These are phyloP conservation scores for Withania somnifera DNA, from an alignment of 305 asterid genomes.

Conservation along the genomic window DNA sequence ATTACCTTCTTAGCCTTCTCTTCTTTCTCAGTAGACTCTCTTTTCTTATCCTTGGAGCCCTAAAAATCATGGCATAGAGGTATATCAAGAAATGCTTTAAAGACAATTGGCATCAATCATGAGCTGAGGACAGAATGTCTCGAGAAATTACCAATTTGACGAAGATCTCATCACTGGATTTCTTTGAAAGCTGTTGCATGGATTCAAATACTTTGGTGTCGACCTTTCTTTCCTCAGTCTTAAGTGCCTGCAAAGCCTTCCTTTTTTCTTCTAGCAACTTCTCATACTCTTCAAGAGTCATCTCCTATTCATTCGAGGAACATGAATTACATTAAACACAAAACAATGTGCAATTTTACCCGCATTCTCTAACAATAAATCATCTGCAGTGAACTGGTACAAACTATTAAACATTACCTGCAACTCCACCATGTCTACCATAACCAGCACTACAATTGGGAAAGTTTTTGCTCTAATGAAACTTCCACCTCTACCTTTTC, in stretches of 20 bases:
- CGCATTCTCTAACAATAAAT: background rate
- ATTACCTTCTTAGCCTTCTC: constrained; percentile 76
- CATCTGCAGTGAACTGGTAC: background rate
- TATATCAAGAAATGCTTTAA: background rate
- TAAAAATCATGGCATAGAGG: constrained; percentile 5
- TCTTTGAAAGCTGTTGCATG: constrained; percentile 78
- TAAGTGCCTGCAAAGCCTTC: constrained; percentile 54
- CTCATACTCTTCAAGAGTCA: constrained; percentile 90
- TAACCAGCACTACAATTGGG: background rate
- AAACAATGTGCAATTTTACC: background rate
- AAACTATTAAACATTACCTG: background rate
- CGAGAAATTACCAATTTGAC: constrained; percentile 56
- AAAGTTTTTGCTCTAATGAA: background rate
- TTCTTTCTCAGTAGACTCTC: constrained; percentile 69
- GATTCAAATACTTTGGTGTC: constrained; percentile 62
- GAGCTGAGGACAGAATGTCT: background rate
- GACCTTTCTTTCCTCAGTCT: constrained; percentile 72
- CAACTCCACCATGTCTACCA: background rate
- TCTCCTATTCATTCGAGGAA: constrained; percentile 38
- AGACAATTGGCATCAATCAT: background rate
- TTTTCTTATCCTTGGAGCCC: constrained; percentile 78
- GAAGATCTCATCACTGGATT: constrained; percentile 52
- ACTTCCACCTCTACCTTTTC: background rate
- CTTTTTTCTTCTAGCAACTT: constrained; percentile 77
- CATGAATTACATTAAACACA: background rate